phyloP scores from a whole-genome alignment of 1,284 basidiomycete species.

The Pseudozyma tsukubaensis region DNA sequence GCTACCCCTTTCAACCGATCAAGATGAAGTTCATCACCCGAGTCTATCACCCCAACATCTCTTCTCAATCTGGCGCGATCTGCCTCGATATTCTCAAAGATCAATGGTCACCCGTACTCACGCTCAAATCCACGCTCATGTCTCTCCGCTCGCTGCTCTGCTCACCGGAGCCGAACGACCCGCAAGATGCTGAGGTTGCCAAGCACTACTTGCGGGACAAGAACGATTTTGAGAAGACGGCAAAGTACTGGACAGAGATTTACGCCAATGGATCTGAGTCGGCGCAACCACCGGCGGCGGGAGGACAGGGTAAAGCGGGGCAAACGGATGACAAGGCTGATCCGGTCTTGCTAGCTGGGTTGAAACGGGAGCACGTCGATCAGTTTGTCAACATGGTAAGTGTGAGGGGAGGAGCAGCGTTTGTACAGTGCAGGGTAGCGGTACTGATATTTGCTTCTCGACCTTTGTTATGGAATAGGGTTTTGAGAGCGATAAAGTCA shows the following conservation, averaged over 20 bases:
- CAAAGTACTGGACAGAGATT: conserved; percentile 80
- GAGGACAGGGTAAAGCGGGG: conserved; percentile 57
- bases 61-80: conserved; percentile 91
- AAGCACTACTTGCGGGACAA: conserved; percentile 94
- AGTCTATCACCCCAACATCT: conserved; percentile 97
- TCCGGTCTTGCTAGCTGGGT: conserved; percentile 70
- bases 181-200: conserved; percentile 92
- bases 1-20: conserved; percentile 93
- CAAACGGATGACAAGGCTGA: conserved; percentile 52
- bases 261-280: conserved; percentile 59
- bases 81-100: conserved; percentile 82
- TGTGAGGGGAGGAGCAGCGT: neutral
- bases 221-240: conserved; percentile 88
- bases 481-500: conserved; percentile 80
- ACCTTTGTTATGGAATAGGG: conserved; percentile 64
- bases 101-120: conserved; percentile 72
- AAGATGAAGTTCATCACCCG: conserved; percentile 82
- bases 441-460: too few species aligned
- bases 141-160: conserved; percentile 95
- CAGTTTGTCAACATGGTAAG: conserved; percentile 69
- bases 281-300: conserved; percentile 35
- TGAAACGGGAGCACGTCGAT: conserved; percentile 71
- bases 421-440: too few species aligned
- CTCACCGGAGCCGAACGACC: conserved; percentile 94
- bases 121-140: conserved; percentile 95